phyloP scores from a whole-genome alignment of 2,329 filamentous ascomycete genomes.

The Alternaria dauci region DNA sequence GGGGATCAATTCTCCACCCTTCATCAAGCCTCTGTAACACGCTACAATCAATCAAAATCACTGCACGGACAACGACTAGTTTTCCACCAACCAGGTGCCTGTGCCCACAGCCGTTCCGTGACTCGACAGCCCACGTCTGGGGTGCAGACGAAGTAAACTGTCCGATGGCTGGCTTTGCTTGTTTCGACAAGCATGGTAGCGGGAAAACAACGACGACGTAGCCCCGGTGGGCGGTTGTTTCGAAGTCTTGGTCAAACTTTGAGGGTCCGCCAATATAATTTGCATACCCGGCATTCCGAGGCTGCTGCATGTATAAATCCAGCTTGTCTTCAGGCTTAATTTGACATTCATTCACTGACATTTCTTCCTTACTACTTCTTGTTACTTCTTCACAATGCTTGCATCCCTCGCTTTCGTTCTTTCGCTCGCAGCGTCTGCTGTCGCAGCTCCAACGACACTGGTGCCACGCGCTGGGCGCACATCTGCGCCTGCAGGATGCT shows the following conservation, averaged over 20 bases:
- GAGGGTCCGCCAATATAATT: slow-evolving; percentile 2
- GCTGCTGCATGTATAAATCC: slow-evolving; percentile 4
- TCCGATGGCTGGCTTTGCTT: slow-evolving; percentile 12
- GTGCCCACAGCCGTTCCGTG: neutral
- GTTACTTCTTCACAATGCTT: slow-evolving; percentile 23
- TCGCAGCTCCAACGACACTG: slow-evolving; percentile 33
- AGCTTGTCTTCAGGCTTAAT: neutral
- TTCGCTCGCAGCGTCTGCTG: slow-evolving; percentile 29
- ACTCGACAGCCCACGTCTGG: slow-evolving; percentile 9
- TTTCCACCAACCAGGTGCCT: slow-evolving; percentile 23
- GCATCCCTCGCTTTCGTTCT: slow-evolving; percentile 28
- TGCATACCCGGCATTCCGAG: neutral
- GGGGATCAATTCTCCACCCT: slow-evolving; percentile 21
- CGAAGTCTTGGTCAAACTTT: neutral
- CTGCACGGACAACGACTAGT: neutral
- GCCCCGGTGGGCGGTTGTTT: neutral
- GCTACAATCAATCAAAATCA: slow-evolving; percentile 16
- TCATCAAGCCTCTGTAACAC: slow-evolving; percentile 29
- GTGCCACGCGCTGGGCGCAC: slow-evolving; percentile 49
- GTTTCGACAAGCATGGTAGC: slow-evolving; percentile 5
- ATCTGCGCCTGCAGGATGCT: slow-evolving; percentile 59
- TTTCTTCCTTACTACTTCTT: neutral
- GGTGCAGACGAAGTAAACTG: slow-evolving; percentile 13
- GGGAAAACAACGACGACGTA: neutral
- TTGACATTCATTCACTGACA: neutral